These are phyloP conservation scores for Carex parvula DNA, from an alignment of 176 grass and related monocot species.

Conservation along the genomic window DNA sequence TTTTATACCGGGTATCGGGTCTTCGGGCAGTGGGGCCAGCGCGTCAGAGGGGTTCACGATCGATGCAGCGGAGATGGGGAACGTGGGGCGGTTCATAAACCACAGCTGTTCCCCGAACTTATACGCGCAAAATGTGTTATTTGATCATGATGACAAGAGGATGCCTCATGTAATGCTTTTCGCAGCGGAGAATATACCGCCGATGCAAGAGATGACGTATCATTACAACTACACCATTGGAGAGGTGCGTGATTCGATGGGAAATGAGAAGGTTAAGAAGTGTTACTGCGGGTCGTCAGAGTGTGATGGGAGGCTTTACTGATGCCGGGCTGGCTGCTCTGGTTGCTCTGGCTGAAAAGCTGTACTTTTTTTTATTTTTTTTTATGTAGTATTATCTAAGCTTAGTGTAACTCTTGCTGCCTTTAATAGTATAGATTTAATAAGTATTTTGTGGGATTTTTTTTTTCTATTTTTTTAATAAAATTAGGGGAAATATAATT, in stretches of 20 bases:
- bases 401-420: neutral
- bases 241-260: slow-evolving; percentile 29
- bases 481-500: too few species aligned
- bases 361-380: neutral
- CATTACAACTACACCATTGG: slow-evolving; percentile 59
- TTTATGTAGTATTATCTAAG: neutral
- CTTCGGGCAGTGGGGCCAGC: neutral
- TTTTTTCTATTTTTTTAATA: too few species aligned
- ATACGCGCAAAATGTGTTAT: slow-evolving; percentile 67
- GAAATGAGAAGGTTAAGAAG: slow-evolving; percentile 35
- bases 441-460: too few species aligned
- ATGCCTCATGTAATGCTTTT: slow-evolving; percentile 76
- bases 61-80: slow-evolving; percentile 54
- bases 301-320: slow-evolving; percentile 53
- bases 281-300: slow-evolving; percentile 52
- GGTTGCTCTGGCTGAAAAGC: neutral
- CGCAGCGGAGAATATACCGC: slow-evolving; percentile 69
- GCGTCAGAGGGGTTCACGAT: slow-evolving; percentile 56
- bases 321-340: neutral
- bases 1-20: slow-evolving; percentile 12
- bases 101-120: slow-evolving; percentile 79
- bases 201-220: slow-evolving; percentile 71
- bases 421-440: neutral
- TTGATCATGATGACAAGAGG: slow-evolving; percentile 60
- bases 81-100: slow-evolving; percentile 79